These are phyloP conservation scores for Pittosporum tobira DNA, from an alignment of 129 eudicot species.

Conservation along the genomic window DNA sequence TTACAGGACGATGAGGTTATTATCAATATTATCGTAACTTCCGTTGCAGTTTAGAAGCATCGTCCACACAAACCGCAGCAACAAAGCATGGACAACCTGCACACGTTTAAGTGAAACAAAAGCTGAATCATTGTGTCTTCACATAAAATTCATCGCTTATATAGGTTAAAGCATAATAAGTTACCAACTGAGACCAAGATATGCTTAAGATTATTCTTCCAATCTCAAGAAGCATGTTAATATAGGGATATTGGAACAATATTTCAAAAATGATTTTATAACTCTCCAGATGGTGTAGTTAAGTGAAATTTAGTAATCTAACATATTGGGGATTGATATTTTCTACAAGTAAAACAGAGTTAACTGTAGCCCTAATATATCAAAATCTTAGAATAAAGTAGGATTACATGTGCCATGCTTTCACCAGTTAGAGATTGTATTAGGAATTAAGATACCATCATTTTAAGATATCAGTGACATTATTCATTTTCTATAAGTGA, in stretches of 20 bases:
- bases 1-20: too few species aligned
- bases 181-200: too few species aligned
- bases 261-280: neutral
- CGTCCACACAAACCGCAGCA: conserved; percentile 7
- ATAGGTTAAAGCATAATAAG: neutral
- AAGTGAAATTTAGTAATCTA: neutral
- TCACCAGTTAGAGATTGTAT: too few species aligned
- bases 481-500: too few species aligned
- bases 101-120: neutral
- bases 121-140: neutral
- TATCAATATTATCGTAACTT: neutral
- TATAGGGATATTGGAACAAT: neutral
- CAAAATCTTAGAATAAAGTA: too few species aligned
- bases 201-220: too few species aligned
- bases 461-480: neutral
- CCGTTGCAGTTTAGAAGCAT: conserved; percentile 20
- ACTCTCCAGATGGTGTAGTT: neutral
- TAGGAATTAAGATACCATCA: too few species aligned
- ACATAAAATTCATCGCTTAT: too few species aligned
- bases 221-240: neutral
- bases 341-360: too few species aligned
- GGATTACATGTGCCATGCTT: too few species aligned
- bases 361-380: too few species aligned
- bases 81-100: conserved; percentile 12
- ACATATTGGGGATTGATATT: neutral